Evolutionary conservation across 768 basidiomycete species (phyloP).

Genomic region (Pleurotus platypus): DNA sequence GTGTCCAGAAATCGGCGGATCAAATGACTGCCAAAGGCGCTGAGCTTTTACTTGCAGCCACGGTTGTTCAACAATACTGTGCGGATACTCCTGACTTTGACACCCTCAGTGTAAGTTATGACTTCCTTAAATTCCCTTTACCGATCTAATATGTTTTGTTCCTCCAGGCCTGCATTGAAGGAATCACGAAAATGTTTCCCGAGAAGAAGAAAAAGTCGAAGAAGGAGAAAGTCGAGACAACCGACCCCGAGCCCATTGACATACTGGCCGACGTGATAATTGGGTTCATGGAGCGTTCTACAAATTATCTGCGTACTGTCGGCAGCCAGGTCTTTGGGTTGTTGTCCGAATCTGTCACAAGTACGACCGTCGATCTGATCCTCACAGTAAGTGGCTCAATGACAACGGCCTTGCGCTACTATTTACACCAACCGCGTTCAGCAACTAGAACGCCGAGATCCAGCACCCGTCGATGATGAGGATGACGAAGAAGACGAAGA

Average conservation of each 20-base stretch:
- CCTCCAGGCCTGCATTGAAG: conserved; percentile 57
- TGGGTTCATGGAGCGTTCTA: conserved; percentile 82
- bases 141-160: not conserved
- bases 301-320: conserved; percentile 73
- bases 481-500: conserved; percentile 37
- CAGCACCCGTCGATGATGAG: conserved; percentile 48
- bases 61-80: conserved; percentile 71
- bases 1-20: conserved; percentile 17
- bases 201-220: conserved; percentile 35
- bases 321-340: conserved; percentile 79
- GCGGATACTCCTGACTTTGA: conserved; percentile 46
- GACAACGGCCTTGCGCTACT: not conserved
- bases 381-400: conserved; percentile 55
- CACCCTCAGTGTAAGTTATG: not conserved
- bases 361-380: conserved; percentile 76
- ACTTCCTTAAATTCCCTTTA: not conserved
- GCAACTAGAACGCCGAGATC: conserved; percentile 81
- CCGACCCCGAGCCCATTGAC: conserved; percentile 65
- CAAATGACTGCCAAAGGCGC: conserved; percentile 57
- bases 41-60: conserved; percentile 67
- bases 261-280: conserved; percentile 87
- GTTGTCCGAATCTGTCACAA: conserved; percentile 61
- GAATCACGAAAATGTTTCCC: conserved; percentile 51
- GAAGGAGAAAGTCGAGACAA: conserved; percentile 31
- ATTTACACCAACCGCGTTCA: conserved; percentile 21